phyloP scores from a whole-genome alignment of 2,329 filamentous ascomycete species.

The Talaromyces albobiverticillius region DNA sequence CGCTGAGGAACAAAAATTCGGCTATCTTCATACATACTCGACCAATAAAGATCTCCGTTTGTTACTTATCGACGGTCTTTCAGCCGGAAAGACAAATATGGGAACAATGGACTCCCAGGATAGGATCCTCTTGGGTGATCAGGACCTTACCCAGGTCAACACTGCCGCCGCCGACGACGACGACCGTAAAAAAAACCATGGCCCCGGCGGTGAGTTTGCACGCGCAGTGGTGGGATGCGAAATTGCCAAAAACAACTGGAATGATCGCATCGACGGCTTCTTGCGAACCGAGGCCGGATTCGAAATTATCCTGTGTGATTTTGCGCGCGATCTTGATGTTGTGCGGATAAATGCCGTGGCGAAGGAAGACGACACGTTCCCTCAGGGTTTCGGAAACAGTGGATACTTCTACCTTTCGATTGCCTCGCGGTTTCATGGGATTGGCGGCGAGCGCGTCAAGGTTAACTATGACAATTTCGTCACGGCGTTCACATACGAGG shows the following conservation, averaged over 20 bases:
- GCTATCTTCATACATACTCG: constrained; percentile 66
- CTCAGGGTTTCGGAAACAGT: not conserved
- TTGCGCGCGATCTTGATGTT: constrained; percentile 43
- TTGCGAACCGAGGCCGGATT: constrained; percentile 2
- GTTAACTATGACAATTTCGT: constrained; percentile 51
- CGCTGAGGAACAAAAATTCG: constrained; percentile 26
- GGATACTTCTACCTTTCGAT: constrained; percentile 24
- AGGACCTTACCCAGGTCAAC: not conserved
- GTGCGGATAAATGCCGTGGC: constrained; percentile 29
- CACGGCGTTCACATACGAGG: constrained; percentile 43
- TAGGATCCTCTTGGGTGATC: constrained; percentile 49
- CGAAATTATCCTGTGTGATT: constrained; percentile 31
- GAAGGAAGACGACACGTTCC: constrained; percentile 11
- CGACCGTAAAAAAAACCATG: too few relatives aligned
- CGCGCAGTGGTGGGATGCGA: constrained; percentile 59
- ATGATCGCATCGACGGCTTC: constrained; percentile 20
- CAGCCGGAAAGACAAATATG: constrained; percentile 62
- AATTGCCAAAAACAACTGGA: constrained; percentile 50
- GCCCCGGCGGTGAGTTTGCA: constrained; percentile 39
- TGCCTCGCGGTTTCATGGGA: constrained; percentile 29
- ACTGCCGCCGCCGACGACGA: constrained; percentile 21
- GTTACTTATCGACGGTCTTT: constrained; percentile 69
- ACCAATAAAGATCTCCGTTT: constrained; percentile 57
- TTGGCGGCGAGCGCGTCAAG: constrained; percentile 39
- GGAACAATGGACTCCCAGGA: constrained; percentile 70